Evolutionary conservation across 2,329 filamentous ascomycete species (phyloP).

Genomic region (Thermomyces lanuginosus): DNA sequence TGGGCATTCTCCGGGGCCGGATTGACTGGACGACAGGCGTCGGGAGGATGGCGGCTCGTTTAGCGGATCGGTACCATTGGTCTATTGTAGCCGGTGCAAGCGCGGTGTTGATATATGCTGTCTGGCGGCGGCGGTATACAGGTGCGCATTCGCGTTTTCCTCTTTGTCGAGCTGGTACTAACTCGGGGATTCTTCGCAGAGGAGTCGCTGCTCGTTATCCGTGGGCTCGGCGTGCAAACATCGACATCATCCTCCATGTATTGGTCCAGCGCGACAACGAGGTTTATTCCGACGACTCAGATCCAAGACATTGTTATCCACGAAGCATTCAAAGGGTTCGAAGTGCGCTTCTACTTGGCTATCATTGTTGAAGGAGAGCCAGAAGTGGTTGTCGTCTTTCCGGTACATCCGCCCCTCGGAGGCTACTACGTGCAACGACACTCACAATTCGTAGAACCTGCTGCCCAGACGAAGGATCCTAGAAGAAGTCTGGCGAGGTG

Average conservation of each 20-base stretch:
- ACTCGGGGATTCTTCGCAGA: slow-evolving; percentile 32
- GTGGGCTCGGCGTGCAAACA: slow-evolving; percentile 82
- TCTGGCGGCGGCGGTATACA: slow-evolving; percentile 34
- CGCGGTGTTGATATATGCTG: slow-evolving; percentile 26
- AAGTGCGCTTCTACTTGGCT: slow-evolving; percentile 74
- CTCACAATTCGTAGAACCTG: slow-evolving; percentile 33
- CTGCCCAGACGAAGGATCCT: slow-evolving; percentile 59
- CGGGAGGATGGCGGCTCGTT: slow-evolving; percentile 17
- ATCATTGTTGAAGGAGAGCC: slow-evolving; percentile 82
- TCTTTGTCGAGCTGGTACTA: slow-evolving; percentile 6
- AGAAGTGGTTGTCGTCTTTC: slow-evolving; percentile 89
- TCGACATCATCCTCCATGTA: slow-evolving; percentile 54
- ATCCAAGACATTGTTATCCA: slow-evolving; percentile 90
- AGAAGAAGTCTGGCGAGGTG: slow-evolving; percentile 80
- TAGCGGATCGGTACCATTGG: slow-evolving; percentile 27
- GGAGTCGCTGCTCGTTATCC: slow-evolving; percentile 76
- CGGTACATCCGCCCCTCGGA: slow-evolving; percentile 32
- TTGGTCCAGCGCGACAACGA: slow-evolving; percentile 44
- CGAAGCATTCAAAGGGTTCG: slow-evolving; percentile 85
- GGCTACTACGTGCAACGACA: slow-evolving; percentile 2
- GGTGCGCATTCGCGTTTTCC: slow-evolving; percentile 21
- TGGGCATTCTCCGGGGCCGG: slow-evolving; percentile 12
- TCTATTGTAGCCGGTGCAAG: slow-evolving; percentile 25
- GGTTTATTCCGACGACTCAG: slow-evolving; percentile 76
- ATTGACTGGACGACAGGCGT: slow-evolving; percentile 19